phyloP scores from a whole-genome alignment of 2,329 filamentous ascomycete species.

The Clarireedia hainanense region DNA sequence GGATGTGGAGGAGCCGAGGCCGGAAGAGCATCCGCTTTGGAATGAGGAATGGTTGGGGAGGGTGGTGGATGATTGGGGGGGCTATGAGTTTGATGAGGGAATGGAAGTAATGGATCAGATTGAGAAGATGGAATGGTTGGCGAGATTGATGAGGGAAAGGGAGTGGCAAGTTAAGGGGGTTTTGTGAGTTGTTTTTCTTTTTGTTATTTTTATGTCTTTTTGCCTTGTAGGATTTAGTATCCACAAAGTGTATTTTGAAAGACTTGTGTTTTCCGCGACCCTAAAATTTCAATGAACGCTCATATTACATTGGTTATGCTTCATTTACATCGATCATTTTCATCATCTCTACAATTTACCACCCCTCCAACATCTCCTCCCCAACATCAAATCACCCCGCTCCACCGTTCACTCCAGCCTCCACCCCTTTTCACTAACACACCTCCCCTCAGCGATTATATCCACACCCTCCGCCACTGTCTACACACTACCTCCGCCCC shows the following conservation, averaged over 20 bases:
- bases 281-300: too few relatives aligned
- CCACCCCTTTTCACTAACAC: too few relatives aligned
- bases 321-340: too few relatives aligned
- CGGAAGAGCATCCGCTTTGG: slow-evolving; percentile 2
- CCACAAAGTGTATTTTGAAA: too few relatives aligned
- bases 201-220: not conserved
- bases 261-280: too few relatives aligned
- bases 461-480: slow-evolving; percentile 26
- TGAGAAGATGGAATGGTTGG: not conserved
- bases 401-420: too few relatives aligned
- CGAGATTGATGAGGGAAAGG: not conserved
- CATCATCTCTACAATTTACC: too few relatives aligned
- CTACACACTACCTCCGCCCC: slow-evolving; percentile 22
- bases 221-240: not conserved
- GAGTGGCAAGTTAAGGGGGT: slow-evolving; percentile 3
- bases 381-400: too few relatives aligned
- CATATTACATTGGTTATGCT: too few relatives aligned
- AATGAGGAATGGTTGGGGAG: not conserved
- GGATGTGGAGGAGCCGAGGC: not conserved
- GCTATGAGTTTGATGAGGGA: not conserved
- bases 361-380: too few relatives aligned
- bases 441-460: slow-evolving; percentile 23
- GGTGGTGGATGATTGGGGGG: not conserved
- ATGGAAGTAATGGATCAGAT: not conserved
- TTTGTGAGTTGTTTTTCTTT: not conserved